These are phyloP conservation scores for Pestalotiopsis sp. DNA, from an alignment of 2,329 filamentous ascomycete species.

Conservation along the genomic window DNA sequence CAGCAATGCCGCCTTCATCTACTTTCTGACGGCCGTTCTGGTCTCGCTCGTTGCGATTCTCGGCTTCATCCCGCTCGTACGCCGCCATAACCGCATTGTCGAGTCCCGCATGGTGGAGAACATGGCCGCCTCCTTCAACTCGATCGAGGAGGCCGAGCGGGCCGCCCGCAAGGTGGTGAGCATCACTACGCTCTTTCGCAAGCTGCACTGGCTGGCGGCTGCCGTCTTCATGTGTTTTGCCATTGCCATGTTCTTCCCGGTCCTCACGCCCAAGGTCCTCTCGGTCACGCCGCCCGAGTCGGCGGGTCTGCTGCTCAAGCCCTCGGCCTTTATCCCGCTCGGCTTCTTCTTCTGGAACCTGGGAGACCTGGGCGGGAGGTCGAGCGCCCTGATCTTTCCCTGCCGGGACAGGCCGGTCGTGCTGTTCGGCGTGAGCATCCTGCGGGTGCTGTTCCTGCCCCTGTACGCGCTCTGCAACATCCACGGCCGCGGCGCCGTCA, in stretches of 20 bases:
- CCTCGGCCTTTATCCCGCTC: constrained; percentile 83
- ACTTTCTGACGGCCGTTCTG: constrained; percentile 84
- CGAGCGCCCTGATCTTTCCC: constrained; percentile 61
- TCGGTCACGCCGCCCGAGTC: constrained; percentile 42
- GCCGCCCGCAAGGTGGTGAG: constrained; percentile 50
- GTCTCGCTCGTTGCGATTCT: constrained; percentile 72
- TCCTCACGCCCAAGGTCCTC: constrained; percentile 76
- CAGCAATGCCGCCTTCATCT: constrained; percentile 78
- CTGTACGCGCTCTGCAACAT: constrained; percentile 92
- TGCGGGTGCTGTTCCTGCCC: constrained; percentile 73
- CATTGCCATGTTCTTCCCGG: constrained; percentile 92
- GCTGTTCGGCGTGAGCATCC: constrained; percentile 69
- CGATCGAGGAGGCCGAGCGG: constrained; percentile 55
- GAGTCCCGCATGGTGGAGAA: constrained; percentile 50
- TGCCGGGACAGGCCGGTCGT: constrained; percentile 62
- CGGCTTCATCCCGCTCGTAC: constrained; percentile 75
- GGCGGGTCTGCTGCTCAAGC: constrained; percentile 64
- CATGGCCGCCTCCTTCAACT: constrained; percentile 52
- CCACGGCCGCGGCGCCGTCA: constrained; percentile 69
- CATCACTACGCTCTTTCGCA: constrained; percentile 70
- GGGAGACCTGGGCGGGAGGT: constrained; percentile 79
- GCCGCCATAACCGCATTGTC: constrained; percentile 57
- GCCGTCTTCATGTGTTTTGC: constrained; percentile 80
- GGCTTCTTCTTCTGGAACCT: constrained; percentile 93
- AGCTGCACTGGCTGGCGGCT: constrained; percentile 77